phyloP scores from a whole-genome alignment of 2,329 filamentous ascomycete species.

The Aspergillus hiratsukae region DNA sequence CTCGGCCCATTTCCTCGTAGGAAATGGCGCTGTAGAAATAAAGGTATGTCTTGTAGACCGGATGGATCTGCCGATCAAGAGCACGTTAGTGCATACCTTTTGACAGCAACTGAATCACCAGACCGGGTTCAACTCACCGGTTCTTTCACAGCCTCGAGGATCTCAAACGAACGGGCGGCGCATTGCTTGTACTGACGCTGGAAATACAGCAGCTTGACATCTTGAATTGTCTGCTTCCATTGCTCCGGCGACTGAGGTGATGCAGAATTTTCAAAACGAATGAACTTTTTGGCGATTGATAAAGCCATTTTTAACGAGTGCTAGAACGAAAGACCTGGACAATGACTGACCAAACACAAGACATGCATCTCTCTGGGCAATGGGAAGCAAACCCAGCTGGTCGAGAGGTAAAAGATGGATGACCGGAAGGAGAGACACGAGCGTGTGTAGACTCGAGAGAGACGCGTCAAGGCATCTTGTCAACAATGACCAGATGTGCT shows the following conservation, averaged over 20 bases:
- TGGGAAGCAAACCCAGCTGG: background rate
- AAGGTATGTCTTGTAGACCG: conserved; percentile 37
- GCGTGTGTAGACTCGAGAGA: background rate
- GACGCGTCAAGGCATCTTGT: background rate
- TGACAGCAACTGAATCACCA: background rate
- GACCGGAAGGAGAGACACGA: background rate
- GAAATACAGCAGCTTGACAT: conserved; percentile 34
- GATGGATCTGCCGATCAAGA: conserved; percentile 26
- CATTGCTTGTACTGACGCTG: conserved; percentile 41
- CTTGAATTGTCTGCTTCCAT: conserved; percentile 31
- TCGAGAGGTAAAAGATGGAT: background rate
- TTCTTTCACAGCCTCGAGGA: conserved; percentile 23
- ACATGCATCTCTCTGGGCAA: background rate
- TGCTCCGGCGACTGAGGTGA: conserved; percentile 19
- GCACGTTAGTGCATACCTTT: background rate
- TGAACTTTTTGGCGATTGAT: conserved; percentile 16
- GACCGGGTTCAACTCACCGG: conserved; percentile 20
- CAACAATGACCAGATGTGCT: background rate
- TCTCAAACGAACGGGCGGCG: conserved; percentile 25
- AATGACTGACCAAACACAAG: background rate
- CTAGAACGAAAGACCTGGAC: background rate
- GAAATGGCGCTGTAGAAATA: conserved; percentile 45
- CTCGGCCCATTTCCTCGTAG: conserved; percentile 44
- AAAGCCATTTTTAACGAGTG: conserved; percentile 8
- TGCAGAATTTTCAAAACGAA: conserved; percentile 13